Percentiles rank a stretch among this genome's conserved stretches.
Conservation (phyloP, 768 basidiomycete species). For the Trametes meyenii region DNA sequence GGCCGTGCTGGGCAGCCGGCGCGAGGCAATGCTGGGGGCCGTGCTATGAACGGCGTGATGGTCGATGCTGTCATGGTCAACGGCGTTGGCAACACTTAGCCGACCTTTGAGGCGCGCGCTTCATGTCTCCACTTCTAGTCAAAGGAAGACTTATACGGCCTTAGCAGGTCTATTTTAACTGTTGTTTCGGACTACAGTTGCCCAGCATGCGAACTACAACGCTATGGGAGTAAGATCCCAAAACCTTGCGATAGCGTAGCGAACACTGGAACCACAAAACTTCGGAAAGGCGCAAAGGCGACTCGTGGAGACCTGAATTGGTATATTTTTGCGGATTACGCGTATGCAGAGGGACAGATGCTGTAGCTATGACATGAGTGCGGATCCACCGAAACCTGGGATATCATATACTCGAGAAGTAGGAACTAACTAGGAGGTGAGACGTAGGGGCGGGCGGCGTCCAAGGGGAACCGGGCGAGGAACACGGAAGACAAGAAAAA, state of each 20-base stretch:
- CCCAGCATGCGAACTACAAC: no score
- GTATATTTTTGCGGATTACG: constrained; percentile 22
- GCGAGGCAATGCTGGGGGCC: not conserved
- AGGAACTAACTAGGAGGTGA: constrained; percentile 12
- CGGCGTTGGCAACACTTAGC: not conserved
- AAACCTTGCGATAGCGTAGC: no score
- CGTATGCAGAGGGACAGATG: constrained; percentile 19
- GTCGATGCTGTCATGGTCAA: constrained; percentile 1
- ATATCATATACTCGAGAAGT: constrained; percentile 20
- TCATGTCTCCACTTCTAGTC: not conserved
- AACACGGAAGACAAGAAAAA: not conserved
- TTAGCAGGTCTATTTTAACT: no score
- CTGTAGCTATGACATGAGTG: constrained; percentile 23
- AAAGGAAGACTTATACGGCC: not conserved
- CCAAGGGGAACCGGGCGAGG: constrained; percentile 1
- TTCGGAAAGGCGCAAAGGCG: no score
- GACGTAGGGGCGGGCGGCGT: constrained; percentile 2
- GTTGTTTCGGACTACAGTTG: no score
- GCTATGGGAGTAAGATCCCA: no score
- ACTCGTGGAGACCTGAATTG: not conserved
- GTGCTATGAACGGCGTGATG: not conserved
- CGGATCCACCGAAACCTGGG: constrained; percentile 13
- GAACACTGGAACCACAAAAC: no score
- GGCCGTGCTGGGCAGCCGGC: not conserved
- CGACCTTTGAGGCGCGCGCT: not conserved